phyloP scores from a whole-genome alignment of 1,284 basidiomycete species.

The Neotropicomus parvogracilis region DNA sequence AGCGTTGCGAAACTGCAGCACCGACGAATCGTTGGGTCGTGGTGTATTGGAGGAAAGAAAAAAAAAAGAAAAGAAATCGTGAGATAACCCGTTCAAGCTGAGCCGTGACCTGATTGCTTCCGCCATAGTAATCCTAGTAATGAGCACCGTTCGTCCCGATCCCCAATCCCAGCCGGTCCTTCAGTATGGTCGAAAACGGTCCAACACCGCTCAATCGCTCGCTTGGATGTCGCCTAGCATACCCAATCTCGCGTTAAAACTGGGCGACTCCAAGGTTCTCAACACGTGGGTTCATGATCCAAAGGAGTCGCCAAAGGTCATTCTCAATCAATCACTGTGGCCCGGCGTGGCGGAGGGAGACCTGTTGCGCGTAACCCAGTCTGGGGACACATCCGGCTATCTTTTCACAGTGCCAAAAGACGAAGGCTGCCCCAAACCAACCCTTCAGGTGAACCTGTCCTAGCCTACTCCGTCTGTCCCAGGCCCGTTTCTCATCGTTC shows the following conservation, averaged over 20 bases:
- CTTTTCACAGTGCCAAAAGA: constrained; percentile 65
- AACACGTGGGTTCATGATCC: constrained; percentile 72
- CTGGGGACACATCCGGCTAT: constrained; percentile 48
- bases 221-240: constrained; percentile 40
- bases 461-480: constrained; percentile 3
- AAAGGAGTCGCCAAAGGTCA: constrained; percentile 55
- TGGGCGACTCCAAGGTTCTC: constrained; percentile 59
- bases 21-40: constrained; percentile 1
- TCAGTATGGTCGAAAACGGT: constrained; percentile 58
- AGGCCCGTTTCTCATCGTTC: constrained; percentile 4
- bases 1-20: constrained; percentile 10
- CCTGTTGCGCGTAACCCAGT: constrained; percentile 52
- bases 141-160: constrained; percentile 59
- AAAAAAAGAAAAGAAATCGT: no score
- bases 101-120: no score
- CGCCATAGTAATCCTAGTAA: constrained; percentile 21
- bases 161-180: constrained; percentile 45
- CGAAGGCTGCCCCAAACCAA: constrained; percentile 55
- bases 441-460: constrained; percentile 53
- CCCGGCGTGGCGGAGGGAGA: constrained; percentile 74
- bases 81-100: no score
- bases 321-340: constrained; percentile 70
- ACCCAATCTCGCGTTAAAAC: constrained; percentile 40
- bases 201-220: constrained; percentile 68
- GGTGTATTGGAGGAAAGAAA: constrained; percentile 1